Conservation (phyloP, 192 early-diverging fungal species). For the Powellomyces hirtus region DNA sequence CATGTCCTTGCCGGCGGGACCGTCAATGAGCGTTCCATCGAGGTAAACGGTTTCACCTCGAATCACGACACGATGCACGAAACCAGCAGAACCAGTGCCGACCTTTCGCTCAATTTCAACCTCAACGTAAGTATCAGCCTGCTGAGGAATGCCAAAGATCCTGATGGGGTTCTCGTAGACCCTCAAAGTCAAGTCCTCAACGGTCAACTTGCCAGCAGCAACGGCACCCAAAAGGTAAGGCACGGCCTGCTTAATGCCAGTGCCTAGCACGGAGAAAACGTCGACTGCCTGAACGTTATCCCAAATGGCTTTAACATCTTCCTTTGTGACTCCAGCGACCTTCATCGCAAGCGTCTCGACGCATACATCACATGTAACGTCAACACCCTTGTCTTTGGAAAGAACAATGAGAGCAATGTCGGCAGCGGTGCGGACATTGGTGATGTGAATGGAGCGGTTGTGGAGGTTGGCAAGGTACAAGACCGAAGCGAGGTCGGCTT, state of each 20-base stretch:
- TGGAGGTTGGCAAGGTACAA: constrained; percentile 84
- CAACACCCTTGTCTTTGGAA: constrained; percentile 79
- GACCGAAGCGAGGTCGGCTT: constrained; percentile 82
- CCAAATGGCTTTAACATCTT: constrained; percentile 80
- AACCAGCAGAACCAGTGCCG: constrained; percentile 56
- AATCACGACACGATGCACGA: constrained; percentile 87
- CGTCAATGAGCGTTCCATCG: constrained; percentile 70
- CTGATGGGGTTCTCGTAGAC: constrained; percentile 82
- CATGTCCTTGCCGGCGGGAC: constrained; percentile 48
- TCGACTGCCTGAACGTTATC: constrained; percentile 77
- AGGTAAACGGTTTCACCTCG: constrained; percentile 81
- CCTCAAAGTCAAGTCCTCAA: constrained; percentile 73
- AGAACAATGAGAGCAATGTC: constrained; percentile 85
- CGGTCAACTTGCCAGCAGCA: constrained; percentile 69
- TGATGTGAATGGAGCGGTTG: constrained; percentile 83
- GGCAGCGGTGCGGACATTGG: constrained; percentile 71
- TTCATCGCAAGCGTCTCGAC: constrained; percentile 71
- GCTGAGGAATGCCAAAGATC: constrained; percentile 91
- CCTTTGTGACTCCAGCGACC: constrained; percentile 14
- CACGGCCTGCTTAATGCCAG: constrained; percentile 50
- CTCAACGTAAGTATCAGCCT: constrained; percentile 92
- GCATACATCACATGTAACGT: constrained; percentile 92
- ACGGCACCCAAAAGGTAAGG: constrained; percentile 79
- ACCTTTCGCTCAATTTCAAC: constrained; percentile 78
- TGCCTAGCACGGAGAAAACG: constrained; percentile 80